phyloP scores from a whole-genome alignment of 2,329 filamentous ascomycete genomes.

The Emmonsiellopsis sp. region DNA sequence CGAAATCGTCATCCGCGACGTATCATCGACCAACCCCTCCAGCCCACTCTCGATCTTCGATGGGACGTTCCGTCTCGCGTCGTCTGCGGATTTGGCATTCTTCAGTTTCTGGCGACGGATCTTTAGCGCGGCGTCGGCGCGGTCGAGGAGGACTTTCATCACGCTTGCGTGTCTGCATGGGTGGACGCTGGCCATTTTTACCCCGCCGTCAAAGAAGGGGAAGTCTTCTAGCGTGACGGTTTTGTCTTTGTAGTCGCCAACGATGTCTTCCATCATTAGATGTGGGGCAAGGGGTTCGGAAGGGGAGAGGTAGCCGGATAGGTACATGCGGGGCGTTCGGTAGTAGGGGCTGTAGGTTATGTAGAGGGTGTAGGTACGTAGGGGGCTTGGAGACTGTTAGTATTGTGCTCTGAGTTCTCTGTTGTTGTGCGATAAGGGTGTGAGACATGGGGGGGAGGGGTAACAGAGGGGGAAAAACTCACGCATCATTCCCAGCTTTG shows the following conservation, averaged over 20 bases:
- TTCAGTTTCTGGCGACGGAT: constrained; percentile 74
- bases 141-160: constrained; percentile 95
- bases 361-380: constrained; percentile 94
- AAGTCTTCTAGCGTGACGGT: constrained; percentile 98
- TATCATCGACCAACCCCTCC: constrained; percentile 78
- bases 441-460: neutral
- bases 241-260: constrained; percentile 96
- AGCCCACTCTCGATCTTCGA: constrained; percentile 52
- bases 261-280: constrained; percentile 93
- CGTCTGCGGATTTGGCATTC: constrained; percentile 42
- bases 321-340: constrained; percentile 86
- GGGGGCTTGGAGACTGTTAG: constrained; percentile 45
- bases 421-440: neutral
- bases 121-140: constrained; percentile 86
- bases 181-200: constrained; percentile 95
- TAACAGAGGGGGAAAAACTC: constrained; percentile 21
- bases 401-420: neutral
- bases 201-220: constrained; percentile 78
- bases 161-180: constrained; percentile 95
- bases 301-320: constrained; percentile 75
- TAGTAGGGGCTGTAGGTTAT: constrained; percentile 98
- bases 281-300: constrained; percentile 74
- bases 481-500: constrained; percentile 44
- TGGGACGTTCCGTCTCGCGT: constrained; percentile 31
- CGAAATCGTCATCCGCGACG: constrained; percentile 54